A percentile compares a stretch with the other conserved stretches of the same genome.
phyloP scores from a whole-genome alignment of 2,329 filamentous ascomycete species.

The Ramularia endophylla region DNA sequence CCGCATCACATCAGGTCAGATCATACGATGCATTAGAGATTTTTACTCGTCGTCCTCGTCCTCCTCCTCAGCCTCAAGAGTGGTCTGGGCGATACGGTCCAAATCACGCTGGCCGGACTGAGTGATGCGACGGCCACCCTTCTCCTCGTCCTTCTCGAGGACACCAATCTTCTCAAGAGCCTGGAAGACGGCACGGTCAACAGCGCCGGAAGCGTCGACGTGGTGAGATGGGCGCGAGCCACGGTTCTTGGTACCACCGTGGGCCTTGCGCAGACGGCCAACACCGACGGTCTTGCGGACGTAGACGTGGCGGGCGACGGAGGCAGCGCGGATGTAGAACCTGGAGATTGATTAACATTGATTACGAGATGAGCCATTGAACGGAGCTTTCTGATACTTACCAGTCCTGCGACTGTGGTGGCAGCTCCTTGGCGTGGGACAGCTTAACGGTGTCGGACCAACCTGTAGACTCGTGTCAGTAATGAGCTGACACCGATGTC shows the following conservation, averaged over 20 bases:
- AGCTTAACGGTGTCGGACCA: constrained; percentile 99
- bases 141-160: constrained; percentile 95
- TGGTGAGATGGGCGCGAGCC: constrained; percentile 87
- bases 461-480: constrained; percentile 58
- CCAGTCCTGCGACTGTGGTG: constrained; percentile 98
- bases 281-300: constrained; percentile 99
- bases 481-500: constrained; percentile 31
- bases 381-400: constrained; percentile 49
- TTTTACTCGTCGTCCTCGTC: constrained; percentile 36
- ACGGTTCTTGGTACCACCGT: constrained; percentile 90
- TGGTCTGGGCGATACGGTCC: constrained; percentile 62
- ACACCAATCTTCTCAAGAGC: constrained; percentile 99
- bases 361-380: neutral
- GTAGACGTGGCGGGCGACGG: constrained; percentile 97
- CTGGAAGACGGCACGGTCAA: constrained; percentile 98
- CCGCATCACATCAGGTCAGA: constrained; percentile 5
- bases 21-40: neutral
- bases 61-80: constrained; percentile 47
- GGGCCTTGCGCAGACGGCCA: constrained; percentile 91
- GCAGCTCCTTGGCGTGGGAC: constrained; percentile 91
- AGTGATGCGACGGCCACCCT: constrained; percentile 97
- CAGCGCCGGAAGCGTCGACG: constrained; percentile 88
- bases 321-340: constrained; percentile 80
- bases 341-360: no score
- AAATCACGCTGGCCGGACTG: constrained; percentile 98